Evolutionary conservation across 148 eudicot species (phyloP).

Genomic region (Rhododendron mucronatum): DNA sequence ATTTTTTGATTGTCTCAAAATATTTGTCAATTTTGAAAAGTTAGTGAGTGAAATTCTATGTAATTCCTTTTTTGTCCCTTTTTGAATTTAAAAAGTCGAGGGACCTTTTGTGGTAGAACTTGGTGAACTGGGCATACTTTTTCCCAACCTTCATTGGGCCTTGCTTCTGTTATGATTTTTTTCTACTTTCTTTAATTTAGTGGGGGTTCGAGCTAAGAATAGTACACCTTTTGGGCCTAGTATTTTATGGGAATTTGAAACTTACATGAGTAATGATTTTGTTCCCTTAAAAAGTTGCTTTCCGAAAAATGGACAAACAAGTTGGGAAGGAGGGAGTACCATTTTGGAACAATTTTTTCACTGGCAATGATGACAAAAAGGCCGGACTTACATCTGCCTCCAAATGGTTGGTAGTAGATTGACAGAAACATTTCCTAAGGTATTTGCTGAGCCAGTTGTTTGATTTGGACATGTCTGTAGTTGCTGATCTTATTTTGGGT

Average conservation of each 20-base stretch:
- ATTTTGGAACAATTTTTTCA: not conserved
- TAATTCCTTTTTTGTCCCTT: not conserved
- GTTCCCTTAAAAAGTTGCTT: not conserved
- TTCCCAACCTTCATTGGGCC: not conserved
- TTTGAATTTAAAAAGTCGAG: not conserved
- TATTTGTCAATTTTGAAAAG: not conserved
- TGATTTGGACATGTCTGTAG: not conserved
- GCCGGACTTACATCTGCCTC: not conserved
- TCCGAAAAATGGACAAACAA: not conserved
- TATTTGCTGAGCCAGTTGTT: conserved; percentile 20
- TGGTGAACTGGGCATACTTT: not conserved
- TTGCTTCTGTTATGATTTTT: not conserved
- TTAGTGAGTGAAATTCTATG: not conserved
- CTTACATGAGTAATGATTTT: not conserved
- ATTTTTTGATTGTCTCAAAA: not conserved
- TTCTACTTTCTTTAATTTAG: not conserved
- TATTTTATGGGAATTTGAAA: not conserved
- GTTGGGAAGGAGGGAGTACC: not conserved
- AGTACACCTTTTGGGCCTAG: not conserved
- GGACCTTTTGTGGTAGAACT: not conserved
- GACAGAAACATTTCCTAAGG: conserved; percentile 17
- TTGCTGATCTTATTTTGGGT: not conserved
- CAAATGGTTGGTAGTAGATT: not conserved
- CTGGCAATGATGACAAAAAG: not conserved
- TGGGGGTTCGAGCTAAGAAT: not conserved